Conservation (phyloP, 2,329 filamentous ascomycete genomes). For the Waltergamsia citrina region DNA sequence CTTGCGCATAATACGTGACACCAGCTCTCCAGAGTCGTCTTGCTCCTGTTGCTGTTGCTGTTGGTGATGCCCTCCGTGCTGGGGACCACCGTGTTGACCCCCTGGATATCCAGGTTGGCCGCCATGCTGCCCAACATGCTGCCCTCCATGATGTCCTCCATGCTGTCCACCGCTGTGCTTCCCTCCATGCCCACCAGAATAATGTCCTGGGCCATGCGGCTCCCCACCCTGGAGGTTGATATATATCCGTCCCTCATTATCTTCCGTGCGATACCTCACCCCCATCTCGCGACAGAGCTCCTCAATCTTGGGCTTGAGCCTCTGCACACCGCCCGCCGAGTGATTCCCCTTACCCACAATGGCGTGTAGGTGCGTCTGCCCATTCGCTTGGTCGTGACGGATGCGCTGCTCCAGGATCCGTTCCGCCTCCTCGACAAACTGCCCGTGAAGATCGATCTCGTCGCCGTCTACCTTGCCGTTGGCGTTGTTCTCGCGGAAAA, state of each 20-base stretch:
- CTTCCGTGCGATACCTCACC: conserved; percentile 74
- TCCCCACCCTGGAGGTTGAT: conserved; percentile 73
- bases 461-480: conserved; percentile 64
- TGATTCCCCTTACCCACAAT: conserved; percentile 97
- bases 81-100: conserved; percentile 25
- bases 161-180: conserved; percentile 18
- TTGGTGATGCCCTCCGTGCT: conserved; percentile 29
- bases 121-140: too few species aligned
- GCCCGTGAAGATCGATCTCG: conserved; percentile 88
- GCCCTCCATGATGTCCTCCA: conserved; percentile 15
- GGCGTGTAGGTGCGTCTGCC: conserved; percentile 79
- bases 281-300: conserved; percentile 75
- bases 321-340: conserved; percentile 71
- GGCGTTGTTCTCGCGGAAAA: conserved; percentile 93
- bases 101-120: conserved; percentile 5
- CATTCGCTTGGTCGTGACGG: conserved; percentile 60
- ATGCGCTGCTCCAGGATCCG: conserved; percentile 83
- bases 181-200: conserved; percentile 22
- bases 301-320: conserved; percentile 92
- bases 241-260: conserved; percentile 83
- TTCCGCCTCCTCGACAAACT: conserved; percentile 92
- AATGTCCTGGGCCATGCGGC: conserved; percentile 33
- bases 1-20: conserved; percentile 51
- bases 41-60: conserved; percentile 32
- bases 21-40: conserved; percentile 48